phyloP scores from a whole-genome alignment of 495 filamentous ascomycete species.

The Letharia lupina region DNA sequence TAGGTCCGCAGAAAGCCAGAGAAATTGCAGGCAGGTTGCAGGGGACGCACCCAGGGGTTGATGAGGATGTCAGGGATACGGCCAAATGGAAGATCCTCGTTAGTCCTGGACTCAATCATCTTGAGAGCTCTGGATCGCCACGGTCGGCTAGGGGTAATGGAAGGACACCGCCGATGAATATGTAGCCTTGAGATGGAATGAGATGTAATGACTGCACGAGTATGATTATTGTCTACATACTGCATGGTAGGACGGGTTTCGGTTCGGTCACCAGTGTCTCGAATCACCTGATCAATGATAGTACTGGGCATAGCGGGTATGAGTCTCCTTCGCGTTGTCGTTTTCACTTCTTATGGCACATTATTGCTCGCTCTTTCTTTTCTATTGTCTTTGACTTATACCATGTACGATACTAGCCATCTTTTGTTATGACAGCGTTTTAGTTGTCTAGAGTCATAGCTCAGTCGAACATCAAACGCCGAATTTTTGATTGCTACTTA shows the following conservation, averaged over 20 bases:
- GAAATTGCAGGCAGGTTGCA: conserved; percentile 15
- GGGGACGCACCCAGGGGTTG: neutral
- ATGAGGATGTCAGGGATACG: conserved; percentile 6
- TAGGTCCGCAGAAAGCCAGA: conserved; percentile 14
- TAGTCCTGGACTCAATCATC: conserved; percentile 19
- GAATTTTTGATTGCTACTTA: neutral
- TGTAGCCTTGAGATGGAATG: neutral
- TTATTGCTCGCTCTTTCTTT: neutral
- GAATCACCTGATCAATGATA: conserved; percentile 4
- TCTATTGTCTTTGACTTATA: neutral
- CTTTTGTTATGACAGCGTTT: neutral
- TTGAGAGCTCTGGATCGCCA: conserved; percentile 16
- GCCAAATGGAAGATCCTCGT: conserved; percentile 25
- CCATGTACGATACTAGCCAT: conserved; percentile 14
- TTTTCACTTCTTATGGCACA: conserved; percentile 2
- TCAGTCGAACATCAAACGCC: neutral
- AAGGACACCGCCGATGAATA: neutral
- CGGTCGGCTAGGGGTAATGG: neutral
- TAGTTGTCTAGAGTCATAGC: neutral
- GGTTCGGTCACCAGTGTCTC: neutral
- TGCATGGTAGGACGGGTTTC: neutral
- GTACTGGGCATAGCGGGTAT: neutral
- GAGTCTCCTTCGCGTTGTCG: neutral
- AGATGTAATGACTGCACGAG: conserved; percentile 7
- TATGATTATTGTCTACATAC: conserved; percentile 1